A percentile compares a stretch with the other conserved stretches of the same genome.
Conservation (phyloP, 108 stramenopile species). For the Pseudonitzschia delicatissima region DNA sequence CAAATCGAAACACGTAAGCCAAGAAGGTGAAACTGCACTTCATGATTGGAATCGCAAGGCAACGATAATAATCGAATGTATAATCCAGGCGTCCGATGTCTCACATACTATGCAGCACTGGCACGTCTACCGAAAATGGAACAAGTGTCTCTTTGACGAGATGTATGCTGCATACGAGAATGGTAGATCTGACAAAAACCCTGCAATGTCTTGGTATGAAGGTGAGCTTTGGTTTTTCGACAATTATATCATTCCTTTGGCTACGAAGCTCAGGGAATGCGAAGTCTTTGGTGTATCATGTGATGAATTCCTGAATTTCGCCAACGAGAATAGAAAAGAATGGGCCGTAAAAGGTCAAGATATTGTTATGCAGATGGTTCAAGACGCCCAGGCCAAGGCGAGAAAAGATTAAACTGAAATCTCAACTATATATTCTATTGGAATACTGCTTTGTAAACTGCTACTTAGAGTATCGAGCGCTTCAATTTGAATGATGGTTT, state of each 20-base stretch:
- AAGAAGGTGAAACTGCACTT: not conserved
- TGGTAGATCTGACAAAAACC: conserved; percentile 41
- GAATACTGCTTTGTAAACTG: too few relatives aligned
- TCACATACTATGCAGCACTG: conserved; percentile 61
- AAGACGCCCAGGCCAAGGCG: not conserved
- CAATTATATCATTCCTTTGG: conserved; percentile 36
- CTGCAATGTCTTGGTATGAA: conserved; percentile 48
- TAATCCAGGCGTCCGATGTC: conserved; percentile 56
- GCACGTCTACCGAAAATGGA: conserved; percentile 44
- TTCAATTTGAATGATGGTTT: too few relatives aligned
- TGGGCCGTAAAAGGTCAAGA: conserved; percentile 11
- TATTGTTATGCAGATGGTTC: conserved; percentile 5
- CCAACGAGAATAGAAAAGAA: conserved; percentile 16
- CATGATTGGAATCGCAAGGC: conserved; percentile 24
- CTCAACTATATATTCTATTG: not conserved
- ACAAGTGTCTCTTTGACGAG: conserved; percentile 44
- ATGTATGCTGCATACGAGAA: conserved; percentile 47
- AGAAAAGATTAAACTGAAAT: not conserved
- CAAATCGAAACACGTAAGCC: not conserved
- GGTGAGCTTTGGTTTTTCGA: conserved; percentile 48
- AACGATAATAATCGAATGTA: conserved; percentile 47
- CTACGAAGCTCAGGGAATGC: conserved; percentile 28
- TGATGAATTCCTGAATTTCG: conserved; percentile 21
- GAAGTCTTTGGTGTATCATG: conserved; percentile 34
- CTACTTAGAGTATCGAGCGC: too few relatives aligned